phyloP scores from a whole-genome alignment of 1,284 basidiomycete species.

The Naganishia liquefaciens region DNA sequence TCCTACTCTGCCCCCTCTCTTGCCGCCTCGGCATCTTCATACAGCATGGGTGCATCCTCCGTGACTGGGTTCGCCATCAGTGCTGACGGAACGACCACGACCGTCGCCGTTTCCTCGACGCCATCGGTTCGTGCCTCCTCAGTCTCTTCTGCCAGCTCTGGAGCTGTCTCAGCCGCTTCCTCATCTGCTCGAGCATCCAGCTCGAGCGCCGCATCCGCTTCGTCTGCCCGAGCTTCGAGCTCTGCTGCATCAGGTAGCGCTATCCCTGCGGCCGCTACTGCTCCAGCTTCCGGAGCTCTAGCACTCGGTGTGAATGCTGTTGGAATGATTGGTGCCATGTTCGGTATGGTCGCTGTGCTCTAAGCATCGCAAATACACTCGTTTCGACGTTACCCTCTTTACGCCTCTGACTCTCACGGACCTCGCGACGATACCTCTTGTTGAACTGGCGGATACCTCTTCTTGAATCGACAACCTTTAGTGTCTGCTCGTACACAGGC shows the following conservation, averaged over 20 bases:
- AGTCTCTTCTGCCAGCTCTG: constrained; percentile 26
- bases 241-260: constrained; percentile 34
- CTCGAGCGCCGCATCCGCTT: not conserved
- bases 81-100: constrained; percentile 28
- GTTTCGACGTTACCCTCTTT: not conserved
- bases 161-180: not conserved
- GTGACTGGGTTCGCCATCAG: constrained; percentile 28
- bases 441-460: too few relatives aligned
- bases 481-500: too few relatives aligned
- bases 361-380: constrained; percentile 32
- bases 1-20: constrained; percentile 46
- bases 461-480: not conserved
- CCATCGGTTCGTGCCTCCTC: not conserved
- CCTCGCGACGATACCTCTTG: not conserved
- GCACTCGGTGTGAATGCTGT: constrained; percentile 33
- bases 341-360: constrained; percentile 44
- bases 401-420: constrained; percentile 4
- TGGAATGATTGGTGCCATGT: constrained; percentile 40
- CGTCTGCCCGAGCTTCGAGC: constrained; percentile 18
- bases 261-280: constrained; percentile 27
- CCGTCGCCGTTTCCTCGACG: constrained; percentile 11
- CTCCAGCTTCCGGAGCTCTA: constrained; percentile 31
- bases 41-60: constrained; percentile 38
- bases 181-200: constrained; percentile 24
- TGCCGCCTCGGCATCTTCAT: constrained; percentile 50